These are phyloP conservation scores for Syzygium jambos DNA, from an alignment of 345 rosid species.

Conservation along the genomic window DNA sequence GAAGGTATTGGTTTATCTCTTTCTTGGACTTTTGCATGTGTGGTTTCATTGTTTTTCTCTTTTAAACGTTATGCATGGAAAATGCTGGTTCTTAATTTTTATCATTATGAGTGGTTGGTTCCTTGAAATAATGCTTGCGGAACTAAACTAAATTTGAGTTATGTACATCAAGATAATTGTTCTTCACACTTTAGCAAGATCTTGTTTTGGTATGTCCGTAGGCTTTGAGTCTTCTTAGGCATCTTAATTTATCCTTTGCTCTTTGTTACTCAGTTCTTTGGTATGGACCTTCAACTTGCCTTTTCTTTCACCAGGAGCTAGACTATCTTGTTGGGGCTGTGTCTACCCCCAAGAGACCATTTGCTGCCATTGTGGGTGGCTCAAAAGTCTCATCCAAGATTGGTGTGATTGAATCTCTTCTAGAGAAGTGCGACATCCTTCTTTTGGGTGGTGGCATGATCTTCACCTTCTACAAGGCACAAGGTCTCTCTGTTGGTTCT, in stretches of 20 bases:
- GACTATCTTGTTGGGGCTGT: constrained; percentile 96
- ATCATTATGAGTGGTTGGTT: background rate
- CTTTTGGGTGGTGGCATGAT: constrained; percentile 95
- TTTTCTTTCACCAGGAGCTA: constrained; percentile 46
- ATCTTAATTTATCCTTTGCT: background rate
- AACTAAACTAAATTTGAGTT: background rate
- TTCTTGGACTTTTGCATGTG: background rate
- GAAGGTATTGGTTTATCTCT: background rate
- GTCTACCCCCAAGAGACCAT: constrained; percentile 83
- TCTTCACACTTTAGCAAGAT: background rate
- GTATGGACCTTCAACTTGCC: background rate
- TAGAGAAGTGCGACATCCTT: constrained; percentile 60
- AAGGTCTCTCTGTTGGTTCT: constrained; percentile 69
- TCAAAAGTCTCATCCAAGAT: constrained; percentile 93
- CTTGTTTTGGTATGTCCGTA: background rate
- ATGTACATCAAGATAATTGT: background rate
- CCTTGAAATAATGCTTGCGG: background rate
- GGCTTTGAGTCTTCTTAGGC: background rate
- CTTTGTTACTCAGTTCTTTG: background rate
- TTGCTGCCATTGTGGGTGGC: constrained; percentile 96
- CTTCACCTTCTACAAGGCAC: constrained; percentile 26
- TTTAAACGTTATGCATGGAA: background rate
- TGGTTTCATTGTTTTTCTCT: background rate
- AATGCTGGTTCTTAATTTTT: background rate
- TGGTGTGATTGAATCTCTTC: constrained; percentile 87